A percentile compares a stretch with the other conserved stretches of the same genome.
Conservation (phyloP, 2,329 filamentous ascomycete species). For the Claviceps sp. region DNA sequence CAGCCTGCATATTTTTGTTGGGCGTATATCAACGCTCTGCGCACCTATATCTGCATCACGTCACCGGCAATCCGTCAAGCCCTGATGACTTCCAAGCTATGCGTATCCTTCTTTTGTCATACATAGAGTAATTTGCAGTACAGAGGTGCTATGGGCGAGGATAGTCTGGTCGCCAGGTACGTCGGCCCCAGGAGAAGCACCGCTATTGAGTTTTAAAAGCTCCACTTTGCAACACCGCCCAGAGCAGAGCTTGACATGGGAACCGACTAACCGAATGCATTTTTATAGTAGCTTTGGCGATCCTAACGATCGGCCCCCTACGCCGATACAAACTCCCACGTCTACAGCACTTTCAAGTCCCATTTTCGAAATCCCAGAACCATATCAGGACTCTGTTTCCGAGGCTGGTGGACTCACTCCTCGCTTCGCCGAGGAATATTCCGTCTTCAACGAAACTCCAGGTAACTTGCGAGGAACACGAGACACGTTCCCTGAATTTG, state of each 20-base stretch:
- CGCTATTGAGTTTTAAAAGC: slow-evolving; percentile 3
- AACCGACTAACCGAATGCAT: slow-evolving; percentile 21
- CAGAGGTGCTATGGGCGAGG: slow-evolving; percentile 47
- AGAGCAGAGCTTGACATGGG: slow-evolving; percentile 4
- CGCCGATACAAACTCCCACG: slow-evolving; percentile 43
- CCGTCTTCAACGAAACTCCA: slow-evolving; percentile 51
- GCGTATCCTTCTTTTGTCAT: background rate
- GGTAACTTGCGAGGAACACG: slow-evolving; percentile 39
- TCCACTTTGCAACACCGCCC: slow-evolving; percentile 7
- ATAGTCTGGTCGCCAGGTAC: slow-evolving; percentile 43
- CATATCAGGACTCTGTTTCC: slow-evolving; percentile 31
- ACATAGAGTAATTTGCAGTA: slow-evolving; percentile 9
- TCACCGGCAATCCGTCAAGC: background rate
- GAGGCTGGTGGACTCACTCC: slow-evolving; percentile 43
- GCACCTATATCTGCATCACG: background rate
- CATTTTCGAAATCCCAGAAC: slow-evolving; percentile 43
- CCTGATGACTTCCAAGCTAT: background rate
- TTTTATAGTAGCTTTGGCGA: slow-evolving; percentile 42
- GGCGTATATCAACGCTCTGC: too few relatives aligned
- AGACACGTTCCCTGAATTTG: slow-evolving; percentile 32
- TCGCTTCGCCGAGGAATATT: slow-evolving; percentile 51
- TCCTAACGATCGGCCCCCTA: slow-evolving; percentile 47
- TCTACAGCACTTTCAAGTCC: slow-evolving; percentile 40
- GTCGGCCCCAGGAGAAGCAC: slow-evolving; percentile 5
- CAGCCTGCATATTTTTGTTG: too few relatives aligned